Evolutionary conservation across 441 rosid species (phyloP), one percentile per base, ranked within the genome.

Genomic region (Populus hybrid): DNA sequence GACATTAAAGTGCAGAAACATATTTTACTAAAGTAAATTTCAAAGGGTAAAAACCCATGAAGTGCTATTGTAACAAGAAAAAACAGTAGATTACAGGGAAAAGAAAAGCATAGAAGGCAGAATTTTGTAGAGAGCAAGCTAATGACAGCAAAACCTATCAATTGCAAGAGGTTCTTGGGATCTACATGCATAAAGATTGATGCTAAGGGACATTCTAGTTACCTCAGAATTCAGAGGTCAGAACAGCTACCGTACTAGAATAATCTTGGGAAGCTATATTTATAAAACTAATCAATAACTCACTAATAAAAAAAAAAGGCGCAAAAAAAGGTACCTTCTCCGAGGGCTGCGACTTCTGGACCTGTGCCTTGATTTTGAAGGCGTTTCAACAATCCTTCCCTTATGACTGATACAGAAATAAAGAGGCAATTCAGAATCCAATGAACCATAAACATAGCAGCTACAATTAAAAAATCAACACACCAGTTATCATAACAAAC

Each of bases 331-430:
- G 70, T 79, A 86, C 91, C 87, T 87, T 75, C 68, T 84, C 18
- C 87, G 82, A 72, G 94, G 94, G 76, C 94, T 90, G 75, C 88
- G 88, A 69, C 94, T 90, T 75, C 89, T 83, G n/a, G 93, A 89
- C 80, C 82, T 78, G 79, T 84, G 0, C 75, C 80, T 86, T 32
- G 88, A 82, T 76, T 78, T 87, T 30, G 90, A 84, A 65, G 36
- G 40, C 9, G 87, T 76, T 77, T 90, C 94, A 12, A 74, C 75
- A 61, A 90, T 85, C 78, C 84, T 84, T 74, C 91, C 94, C 75
- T 85, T 88, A 4, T 86, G 88, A 73, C 94, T 90, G 81, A 70
- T 21, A 66, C 34, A 65, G 38, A 53, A 72, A 71, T 3, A 46
- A 9, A 42, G 3, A 19, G 7, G 32, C 69, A 53, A 67, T 34